Evolutionary conservation across 2,329 filamentous ascomycete genomes (phyloP).

Genomic region (Diaporthe capsici): DNA sequence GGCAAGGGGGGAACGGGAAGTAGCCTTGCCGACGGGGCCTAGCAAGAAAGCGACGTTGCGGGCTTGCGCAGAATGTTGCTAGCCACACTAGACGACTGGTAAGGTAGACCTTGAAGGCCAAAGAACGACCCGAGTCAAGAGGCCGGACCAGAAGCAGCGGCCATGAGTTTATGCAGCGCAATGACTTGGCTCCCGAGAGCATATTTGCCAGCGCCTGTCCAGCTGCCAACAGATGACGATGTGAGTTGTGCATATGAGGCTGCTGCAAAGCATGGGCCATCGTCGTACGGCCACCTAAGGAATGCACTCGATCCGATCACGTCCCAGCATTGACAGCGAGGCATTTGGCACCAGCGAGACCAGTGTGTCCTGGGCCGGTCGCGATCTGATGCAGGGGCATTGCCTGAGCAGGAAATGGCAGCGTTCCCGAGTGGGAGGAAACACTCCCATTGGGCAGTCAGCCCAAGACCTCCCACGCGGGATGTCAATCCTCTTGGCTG

Average conservation of each 20-base stretch:
- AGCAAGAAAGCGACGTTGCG: constrained; percentile 5
- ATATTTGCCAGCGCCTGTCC: background rate
- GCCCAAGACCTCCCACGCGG: constrained; percentile 34
- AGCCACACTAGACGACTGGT: background rate
- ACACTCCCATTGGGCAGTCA: constrained; percentile 32
- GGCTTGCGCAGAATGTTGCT: background rate
- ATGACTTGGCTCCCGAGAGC: constrained; percentile 28
- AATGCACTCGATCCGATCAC: constrained; percentile 12
- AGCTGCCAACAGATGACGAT: background rate
- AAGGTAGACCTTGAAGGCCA: constrained; percentile 12
- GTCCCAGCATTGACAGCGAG: background rate
- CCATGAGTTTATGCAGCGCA: constrained; percentile 19
- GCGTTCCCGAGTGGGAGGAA: constrained; percentile 16
- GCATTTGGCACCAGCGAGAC: background rate
- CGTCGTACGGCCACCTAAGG: background rate
- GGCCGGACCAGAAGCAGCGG: constrained; percentile 15
- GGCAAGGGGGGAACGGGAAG: constrained; percentile 20
- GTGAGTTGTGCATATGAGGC: constrained; percentile 7
- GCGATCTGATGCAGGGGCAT: constrained; percentile 20
- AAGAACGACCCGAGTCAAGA: constrained; percentile 14
- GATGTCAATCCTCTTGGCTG: constrained; percentile 21
- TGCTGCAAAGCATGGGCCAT: background rate
- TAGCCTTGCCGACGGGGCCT: constrained; percentile 27
- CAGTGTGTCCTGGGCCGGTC: background rate
- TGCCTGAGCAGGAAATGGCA: background rate